phyloP scores from a whole-genome alignment of 2,329 filamentous ascomycete species.

The Beauveria australis region DNA sequence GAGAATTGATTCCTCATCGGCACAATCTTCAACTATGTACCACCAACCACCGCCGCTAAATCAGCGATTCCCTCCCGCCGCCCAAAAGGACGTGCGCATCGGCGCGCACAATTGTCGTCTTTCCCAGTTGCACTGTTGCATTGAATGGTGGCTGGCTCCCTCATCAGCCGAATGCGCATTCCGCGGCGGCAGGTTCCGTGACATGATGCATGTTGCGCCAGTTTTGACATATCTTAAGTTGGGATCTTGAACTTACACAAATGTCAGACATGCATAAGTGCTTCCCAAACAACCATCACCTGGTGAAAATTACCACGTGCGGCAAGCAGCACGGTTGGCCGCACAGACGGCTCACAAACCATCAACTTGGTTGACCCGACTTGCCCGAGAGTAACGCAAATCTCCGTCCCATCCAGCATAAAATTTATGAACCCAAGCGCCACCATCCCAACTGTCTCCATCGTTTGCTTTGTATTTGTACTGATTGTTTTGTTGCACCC shows the following conservation, averaged over 20 bases:
- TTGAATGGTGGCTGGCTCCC: too few relatives aligned
- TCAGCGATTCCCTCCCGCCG: not conserved
- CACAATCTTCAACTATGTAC: not conserved
- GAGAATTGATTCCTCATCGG: not conserved
- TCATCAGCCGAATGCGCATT: too few relatives aligned
- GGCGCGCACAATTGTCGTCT: too few relatives aligned
- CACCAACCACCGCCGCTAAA: not conserved
- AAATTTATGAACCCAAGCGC: not conserved
- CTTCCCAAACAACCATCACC: too few relatives aligned
- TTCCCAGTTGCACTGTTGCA: not conserved
- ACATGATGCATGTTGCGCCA: too few relatives aligned
- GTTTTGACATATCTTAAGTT: too few relatives aligned
- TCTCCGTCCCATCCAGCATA: not conserved
- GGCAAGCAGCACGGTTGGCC: not conserved
- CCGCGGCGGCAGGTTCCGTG: too few relatives aligned
- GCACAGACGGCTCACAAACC: not conserved
- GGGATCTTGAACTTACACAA: too few relatives aligned
- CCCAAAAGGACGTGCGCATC: not conserved
- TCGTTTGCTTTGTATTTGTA: not conserved
- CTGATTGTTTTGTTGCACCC: too few relatives aligned
- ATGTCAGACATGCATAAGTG: too few relatives aligned
- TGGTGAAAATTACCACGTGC: not conserved
- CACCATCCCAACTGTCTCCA: not conserved
- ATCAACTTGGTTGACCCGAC: not conserved
- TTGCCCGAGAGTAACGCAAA: not conserved